A percentile compares a stretch with the other conserved stretches of the same genome.
These are phyloP conservation scores for Rhytidiadelphus loreus DNA, from an alignment of 225 moss, liverwort and hornwort genomes.

Conservation along the genomic window DNA sequence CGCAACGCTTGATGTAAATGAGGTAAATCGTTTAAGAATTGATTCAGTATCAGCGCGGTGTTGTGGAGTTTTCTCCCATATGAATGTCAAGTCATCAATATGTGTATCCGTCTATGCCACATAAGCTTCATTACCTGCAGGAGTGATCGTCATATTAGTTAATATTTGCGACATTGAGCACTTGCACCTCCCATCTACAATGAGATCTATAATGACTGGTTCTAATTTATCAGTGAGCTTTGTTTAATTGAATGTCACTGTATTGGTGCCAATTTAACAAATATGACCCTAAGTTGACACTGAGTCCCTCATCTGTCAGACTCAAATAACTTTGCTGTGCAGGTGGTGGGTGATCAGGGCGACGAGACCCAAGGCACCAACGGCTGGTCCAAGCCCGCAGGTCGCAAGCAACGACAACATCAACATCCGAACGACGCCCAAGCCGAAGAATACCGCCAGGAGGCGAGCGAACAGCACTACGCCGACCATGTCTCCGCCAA, in stretches of 20 bases:
- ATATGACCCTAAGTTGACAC: not conserved
- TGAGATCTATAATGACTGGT: not conserved
- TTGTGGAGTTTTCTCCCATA: not conserved
- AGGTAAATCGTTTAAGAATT: not conserved
- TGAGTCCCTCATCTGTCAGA: not conserved
- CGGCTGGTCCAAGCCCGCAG: conserved; percentile 12
- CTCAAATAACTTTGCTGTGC: not conserved
- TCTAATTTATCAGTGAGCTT: not conserved
- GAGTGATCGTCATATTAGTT: not conserved
- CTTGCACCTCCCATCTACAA: not conserved
- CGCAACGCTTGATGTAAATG: not conserved
- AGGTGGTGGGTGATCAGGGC: conserved; percentile 35
- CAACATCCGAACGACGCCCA: conserved; percentile 23
- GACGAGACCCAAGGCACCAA: not conserved
- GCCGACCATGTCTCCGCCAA: conserved; percentile 32
- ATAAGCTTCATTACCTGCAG: not conserved
- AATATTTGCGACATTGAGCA: not conserved
- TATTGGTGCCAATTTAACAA: not conserved
- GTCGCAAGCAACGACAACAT: conserved; percentile 13
- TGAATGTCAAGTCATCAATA: not conserved
- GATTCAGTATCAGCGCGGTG: not conserved
- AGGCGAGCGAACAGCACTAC: conserved; percentile 61
- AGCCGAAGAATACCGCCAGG: conserved; percentile 24
- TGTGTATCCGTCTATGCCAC: not conserved
- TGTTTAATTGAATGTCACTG: not conserved